These are phyloP conservation scores for Zelonia costaricensis DNA, from an alignment of 208 protist species.

Conservation along the genomic window DNA sequence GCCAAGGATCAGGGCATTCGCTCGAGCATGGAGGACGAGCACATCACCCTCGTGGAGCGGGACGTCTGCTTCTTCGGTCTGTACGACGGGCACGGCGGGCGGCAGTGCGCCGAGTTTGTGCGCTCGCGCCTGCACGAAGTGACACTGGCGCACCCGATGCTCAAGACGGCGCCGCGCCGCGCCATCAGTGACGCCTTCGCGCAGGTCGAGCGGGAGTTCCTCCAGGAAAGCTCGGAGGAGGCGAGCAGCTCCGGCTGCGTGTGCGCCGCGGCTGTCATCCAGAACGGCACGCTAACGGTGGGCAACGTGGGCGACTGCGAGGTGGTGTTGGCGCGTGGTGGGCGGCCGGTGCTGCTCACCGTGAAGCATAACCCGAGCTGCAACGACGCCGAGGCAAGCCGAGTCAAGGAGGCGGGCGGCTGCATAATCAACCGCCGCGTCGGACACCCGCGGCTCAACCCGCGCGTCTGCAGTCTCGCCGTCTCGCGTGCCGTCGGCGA, in stretches of 20 bases:
- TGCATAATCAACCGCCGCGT: conserved; percentile 89
- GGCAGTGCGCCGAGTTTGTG: conserved; percentile 72
- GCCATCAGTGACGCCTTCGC: conserved; percentile 65
- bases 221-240: conserved; percentile 41
- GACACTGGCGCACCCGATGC: conserved; percentile 43
- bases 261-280: conserved; percentile 65
- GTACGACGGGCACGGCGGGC: conserved; percentile 83
- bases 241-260: conserved; percentile 66
- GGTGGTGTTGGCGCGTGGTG: conserved; percentile 72
- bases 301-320: conserved; percentile 89
- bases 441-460: conserved; percentile 85
- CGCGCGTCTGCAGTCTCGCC: conserved; percentile 78
- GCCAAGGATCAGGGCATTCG: conserved; percentile 78
- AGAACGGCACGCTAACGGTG: conserved; percentile 56
- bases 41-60: conserved; percentile 46
- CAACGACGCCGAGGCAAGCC: conserved; percentile 68
- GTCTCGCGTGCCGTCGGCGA: conserved; percentile 94
- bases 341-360: conserved; percentile 63
- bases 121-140: conserved; percentile 62
- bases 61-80: conserved; percentile 74
- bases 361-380: conserved; percentile 74
- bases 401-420: conserved; percentile 82
- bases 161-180: conserved; percentile 36
- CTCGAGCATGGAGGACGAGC: conserved; percentile 83
- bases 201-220: conserved; percentile 66